Evolutionary conservation across 2,329 filamentous ascomycete species (phyloP).

Genomic region (Sporothrix variecibatus): DNA sequence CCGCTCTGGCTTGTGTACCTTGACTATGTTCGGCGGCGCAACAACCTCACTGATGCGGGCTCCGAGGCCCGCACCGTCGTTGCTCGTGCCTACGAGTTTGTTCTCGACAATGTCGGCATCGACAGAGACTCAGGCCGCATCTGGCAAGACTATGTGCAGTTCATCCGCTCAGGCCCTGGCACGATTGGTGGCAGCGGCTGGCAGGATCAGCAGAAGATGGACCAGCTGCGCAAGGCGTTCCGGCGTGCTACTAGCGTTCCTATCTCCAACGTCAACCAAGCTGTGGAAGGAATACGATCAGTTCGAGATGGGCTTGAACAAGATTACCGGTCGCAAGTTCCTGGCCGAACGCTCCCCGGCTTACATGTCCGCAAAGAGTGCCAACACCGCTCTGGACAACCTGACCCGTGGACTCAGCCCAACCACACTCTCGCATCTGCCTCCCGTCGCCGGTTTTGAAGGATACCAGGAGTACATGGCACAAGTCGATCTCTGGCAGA

Average conservation of each 20-base stretch:
- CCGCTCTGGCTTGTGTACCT: constrained; percentile 91
- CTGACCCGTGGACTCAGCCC: constrained; percentile 75
- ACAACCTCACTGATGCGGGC: constrained; percentile 80
- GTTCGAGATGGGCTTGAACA: constrained; percentile 93
- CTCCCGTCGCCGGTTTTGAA: constrained; percentile 81
- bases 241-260: constrained; percentile 87
- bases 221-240: constrained; percentile 86
- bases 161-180: constrained; percentile 85
- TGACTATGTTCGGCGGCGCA: constrained; percentile 89
- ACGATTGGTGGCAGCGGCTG: constrained; percentile 81
- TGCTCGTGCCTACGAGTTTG: constrained; percentile 86
- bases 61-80: constrained; percentile 78
- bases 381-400: constrained; percentile 87
- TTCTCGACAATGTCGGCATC: constrained; percentile 83
- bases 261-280: constrained; percentile 74
- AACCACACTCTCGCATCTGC: constrained; percentile 76
- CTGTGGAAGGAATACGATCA: constrained; percentile 98
- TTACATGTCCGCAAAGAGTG: constrained; percentile 95
- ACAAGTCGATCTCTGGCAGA: constrained; percentile 88
- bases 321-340: constrained; percentile 89
- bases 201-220: constrained; percentile 99
- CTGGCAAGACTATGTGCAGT: constrained; percentile 94
- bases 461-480: constrained; percentile 80
- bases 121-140: constrained; percentile 87
- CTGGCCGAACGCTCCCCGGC: constrained; percentile 88